Conservation (phyloP, 805 yeast species). For the Metschnikowia gelsemii region DNA sequence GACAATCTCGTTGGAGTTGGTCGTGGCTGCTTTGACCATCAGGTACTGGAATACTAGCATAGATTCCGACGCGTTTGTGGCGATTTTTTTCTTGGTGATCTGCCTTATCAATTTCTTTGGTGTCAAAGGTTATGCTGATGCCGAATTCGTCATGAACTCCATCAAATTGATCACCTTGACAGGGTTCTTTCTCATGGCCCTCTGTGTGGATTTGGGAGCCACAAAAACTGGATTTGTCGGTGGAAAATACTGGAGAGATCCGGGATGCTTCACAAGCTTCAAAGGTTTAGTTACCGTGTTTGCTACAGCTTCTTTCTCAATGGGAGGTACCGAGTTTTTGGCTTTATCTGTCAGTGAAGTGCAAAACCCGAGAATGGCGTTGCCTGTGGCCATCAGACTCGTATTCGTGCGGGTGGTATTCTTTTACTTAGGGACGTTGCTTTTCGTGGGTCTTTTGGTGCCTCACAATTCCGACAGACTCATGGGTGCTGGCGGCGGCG, state of each 20-base stretch:
- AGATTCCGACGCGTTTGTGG: slow-evolving; percentile 57
- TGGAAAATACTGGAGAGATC: slow-evolving; percentile 42
- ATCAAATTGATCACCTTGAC: slow-evolving; percentile 37
- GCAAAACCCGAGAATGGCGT: slow-evolving; percentile 38
- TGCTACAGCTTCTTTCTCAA: slow-evolving; percentile 41
- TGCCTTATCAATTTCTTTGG: slow-evolving; percentile 46
- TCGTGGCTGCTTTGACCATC: slow-evolving; percentile 46
- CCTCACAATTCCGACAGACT: slow-evolving; percentile 34
- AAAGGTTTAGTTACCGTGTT: slow-evolving; percentile 42
- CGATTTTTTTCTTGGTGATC: slow-evolving; percentile 49
- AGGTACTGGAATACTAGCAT: slow-evolving; percentile 52
- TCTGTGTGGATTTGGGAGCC: slow-evolving; percentile 39
- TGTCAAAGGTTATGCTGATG: slow-evolving; percentile 48
- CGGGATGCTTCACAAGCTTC: slow-evolving; percentile 38
- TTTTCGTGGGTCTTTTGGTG: slow-evolving; percentile 40
- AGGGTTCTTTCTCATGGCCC: slow-evolving; percentile 43
- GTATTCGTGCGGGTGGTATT: slow-evolving; percentile 38
- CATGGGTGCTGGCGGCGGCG: slow-evolving; percentile 34
- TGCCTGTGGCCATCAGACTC: slow-evolving; percentile 42
- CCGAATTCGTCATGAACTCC: slow-evolving; percentile 41
- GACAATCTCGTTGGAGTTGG: slow-evolving; percentile 23
- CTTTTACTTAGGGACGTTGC: slow-evolving; percentile 41
- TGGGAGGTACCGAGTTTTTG: slow-evolving; percentile 43
- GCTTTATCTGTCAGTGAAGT: slow-evolving; percentile 41
- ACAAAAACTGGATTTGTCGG: slow-evolving; percentile 35